Conservation (phyloP, 1,284 basidiomycete genomes). For the Sanghuangporus baumii region DNA sequence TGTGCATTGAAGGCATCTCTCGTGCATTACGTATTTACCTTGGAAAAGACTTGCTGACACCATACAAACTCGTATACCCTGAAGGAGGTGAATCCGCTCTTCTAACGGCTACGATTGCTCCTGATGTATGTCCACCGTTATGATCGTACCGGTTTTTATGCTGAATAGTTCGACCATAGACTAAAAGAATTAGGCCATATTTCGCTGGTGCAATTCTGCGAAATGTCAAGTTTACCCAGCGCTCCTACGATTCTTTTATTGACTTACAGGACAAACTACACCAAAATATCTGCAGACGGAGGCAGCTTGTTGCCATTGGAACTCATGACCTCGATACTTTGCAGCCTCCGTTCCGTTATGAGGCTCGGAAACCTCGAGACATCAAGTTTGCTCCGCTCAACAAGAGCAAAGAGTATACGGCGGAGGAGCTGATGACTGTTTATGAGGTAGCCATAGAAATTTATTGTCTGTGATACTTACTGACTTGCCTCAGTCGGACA, state of each 20-base stretch:
- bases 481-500: constrained; percentile 66
- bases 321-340: constrained; percentile 96
- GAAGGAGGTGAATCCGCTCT: constrained; percentile 58
- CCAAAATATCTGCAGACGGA: constrained; percentile 87
- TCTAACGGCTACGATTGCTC: constrained; percentile 61
- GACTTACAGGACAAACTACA: constrained; percentile 98
- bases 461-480: neutral
- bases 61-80: constrained; percentile 69
- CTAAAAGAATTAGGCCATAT: constrained; percentile 79
- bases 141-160: neutral
- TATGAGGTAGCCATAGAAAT: constrained; percentile 62
- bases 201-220: constrained; percentile 91
- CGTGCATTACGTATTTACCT: constrained; percentile 87
- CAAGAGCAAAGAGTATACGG: constrained; percentile 70
- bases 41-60: constrained; percentile 62
- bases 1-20: constrained; percentile 96
- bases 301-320: constrained; percentile 94
- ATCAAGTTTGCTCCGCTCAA: constrained; percentile 90
- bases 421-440: constrained; percentile 81
- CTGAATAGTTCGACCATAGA: constrained; percentile 38
- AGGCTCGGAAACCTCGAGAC: constrained; percentile 81
- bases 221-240: constrained; percentile 82
- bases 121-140: constrained; percentile 50
- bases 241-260: constrained; percentile 95
- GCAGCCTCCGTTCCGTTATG: constrained; percentile 84